A percentile compares a stretch with the other conserved stretches of the same genome.
Conservation (phyloP, 2,329 filamentous ascomycete genomes). For the Magnaporthiopsis poae region DNA sequence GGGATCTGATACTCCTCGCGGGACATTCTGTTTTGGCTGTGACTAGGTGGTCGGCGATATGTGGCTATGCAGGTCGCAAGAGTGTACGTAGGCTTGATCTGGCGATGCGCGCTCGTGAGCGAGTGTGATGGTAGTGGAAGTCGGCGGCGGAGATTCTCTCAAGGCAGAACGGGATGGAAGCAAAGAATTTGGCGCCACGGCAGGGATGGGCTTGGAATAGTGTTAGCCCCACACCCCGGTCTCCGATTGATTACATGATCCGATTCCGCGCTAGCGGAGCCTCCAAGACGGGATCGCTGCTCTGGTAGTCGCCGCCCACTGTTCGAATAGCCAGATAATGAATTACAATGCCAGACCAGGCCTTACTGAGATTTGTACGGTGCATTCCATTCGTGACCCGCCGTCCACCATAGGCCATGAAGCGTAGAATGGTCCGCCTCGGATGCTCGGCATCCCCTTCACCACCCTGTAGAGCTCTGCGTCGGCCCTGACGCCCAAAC, state of each 20-base stretch:
- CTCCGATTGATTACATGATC: background rate
- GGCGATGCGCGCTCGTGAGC: background rate
- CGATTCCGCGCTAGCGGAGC: background rate
- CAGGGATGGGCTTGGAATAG: background rate
- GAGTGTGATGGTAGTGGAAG: background rate
- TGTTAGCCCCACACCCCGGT: background rate
- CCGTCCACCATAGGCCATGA: too few relatives aligned
- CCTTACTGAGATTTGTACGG: too few relatives aligned
- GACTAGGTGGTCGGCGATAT: background rate
- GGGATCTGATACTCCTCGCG: constrained; percentile 73
- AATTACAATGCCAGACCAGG: too few relatives aligned
- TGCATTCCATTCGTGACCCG: too few relatives aligned
- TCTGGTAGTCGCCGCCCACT: too few relatives aligned
- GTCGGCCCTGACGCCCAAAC: too few relatives aligned
- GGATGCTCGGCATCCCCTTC: too few relatives aligned
- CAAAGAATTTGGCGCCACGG: background rate
- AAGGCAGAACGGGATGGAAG: constrained; percentile 1
- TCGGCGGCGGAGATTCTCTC: constrained; percentile 1
- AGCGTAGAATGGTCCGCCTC: too few relatives aligned
- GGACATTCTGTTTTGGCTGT: constrained; percentile 36
- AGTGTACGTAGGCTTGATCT: background rate
- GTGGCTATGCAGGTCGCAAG: background rate
- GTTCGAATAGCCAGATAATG: too few relatives aligned
- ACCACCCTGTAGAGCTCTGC: too few relatives aligned
- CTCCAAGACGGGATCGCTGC: background rate